Base-by-base conservation (phyloP, 345 rosid genomes). In the Abelmoschus esculentus region DNA sequence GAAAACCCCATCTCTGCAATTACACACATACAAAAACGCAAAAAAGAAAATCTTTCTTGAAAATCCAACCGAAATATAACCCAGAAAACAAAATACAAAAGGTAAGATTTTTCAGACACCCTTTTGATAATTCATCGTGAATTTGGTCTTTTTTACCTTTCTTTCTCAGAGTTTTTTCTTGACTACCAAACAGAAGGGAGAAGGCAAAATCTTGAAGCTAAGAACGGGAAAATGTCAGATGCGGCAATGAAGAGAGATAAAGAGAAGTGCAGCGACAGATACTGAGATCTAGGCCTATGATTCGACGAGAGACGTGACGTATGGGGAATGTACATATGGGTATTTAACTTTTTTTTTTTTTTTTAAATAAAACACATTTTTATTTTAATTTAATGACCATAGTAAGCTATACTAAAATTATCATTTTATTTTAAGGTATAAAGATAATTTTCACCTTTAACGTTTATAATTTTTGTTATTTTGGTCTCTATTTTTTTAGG, bases 1-100 rank as follows among this genome's bases (percentile, higher is more conserved):
- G 74, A 76, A 26, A 89, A 95, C 42, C 85, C 85, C 99, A 95
- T 95, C 71, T 79, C 86, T 83, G 80, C 78, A 66, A 69, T 57
- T 26, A 34, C 6, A 14, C 34, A 44, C n/a, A 57, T 31, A 52
- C 0, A 61, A 18, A 49, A 28, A 8, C 2, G 7, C 13, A n/a
- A 10, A 6, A 50, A 8, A 22, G 15, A 14, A 8, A 28, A 14
- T 1, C 14, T 17, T 12, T 5, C 32, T 64, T 22, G 0, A 44
- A 44, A 19, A 44, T 64, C 32, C 52, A 50, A 73, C 32, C 36
- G 42, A 49, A 61, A 67, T 17, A 54, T n/a, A 71, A 72, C 53
- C 9, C 13, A n/a, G 10, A 4, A 22, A 52, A 12, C 15, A 17
- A 53, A 29, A 5, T 19, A 14, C 18, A 59, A 70, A 70, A 22